Percentiles rank a stretch among this genome's conserved stretches.
Evolutionary conservation across 1,139 yeast genomes (phyloP).

Genomic region (Candida tetrigidarum): DNA sequence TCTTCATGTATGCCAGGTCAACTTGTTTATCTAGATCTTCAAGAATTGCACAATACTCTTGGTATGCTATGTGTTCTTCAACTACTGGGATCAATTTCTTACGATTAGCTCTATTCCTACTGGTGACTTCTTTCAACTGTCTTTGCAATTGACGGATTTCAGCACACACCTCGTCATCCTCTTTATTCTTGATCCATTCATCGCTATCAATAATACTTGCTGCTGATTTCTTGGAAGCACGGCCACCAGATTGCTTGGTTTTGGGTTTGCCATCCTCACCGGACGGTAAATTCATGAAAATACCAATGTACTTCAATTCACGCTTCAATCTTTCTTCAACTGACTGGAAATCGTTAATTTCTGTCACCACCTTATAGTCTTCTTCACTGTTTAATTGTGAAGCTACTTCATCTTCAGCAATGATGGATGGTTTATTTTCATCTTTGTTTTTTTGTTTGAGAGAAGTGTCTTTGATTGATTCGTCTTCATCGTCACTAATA

Average conservation of each 20-base stretch:
- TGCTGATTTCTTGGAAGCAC: slow-evolving; percentile 23
- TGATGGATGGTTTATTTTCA: slow-evolving; percentile 15
- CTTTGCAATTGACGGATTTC: slow-evolving; percentile 78
- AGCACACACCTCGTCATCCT: slow-evolving; percentile 93
- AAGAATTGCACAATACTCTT: slow-evolving; percentile 85
- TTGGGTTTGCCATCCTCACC: slow-evolving; percentile 27
- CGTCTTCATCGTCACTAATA: slow-evolving; percentile 32
- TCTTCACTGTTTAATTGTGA: slow-evolving; percentile 41
- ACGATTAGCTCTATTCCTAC: slow-evolving; percentile 70
- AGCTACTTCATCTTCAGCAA: slow-evolving; percentile 38
- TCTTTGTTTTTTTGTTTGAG: slow-evolving; percentile 13
- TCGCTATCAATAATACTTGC: slow-evolving; percentile 60
- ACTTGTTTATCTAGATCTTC: slow-evolving; percentile 97
- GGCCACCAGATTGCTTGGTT: slow-evolving; percentile 26
- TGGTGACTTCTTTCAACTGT: slow-evolving; percentile 64
- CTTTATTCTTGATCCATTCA: slow-evolving; percentile 78
- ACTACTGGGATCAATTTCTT: slow-evolving; percentile 68
- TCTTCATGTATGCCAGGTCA: slow-evolving; percentile 88
- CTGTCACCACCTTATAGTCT: slow-evolving; percentile 39
- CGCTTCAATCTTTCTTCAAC: slow-evolving; percentile 87
- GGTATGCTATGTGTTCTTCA: slow-evolving; percentile 95
- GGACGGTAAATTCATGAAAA: slow-evolving; percentile 66
- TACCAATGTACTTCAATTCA: slow-evolving; percentile 89
- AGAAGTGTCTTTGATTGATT: slow-evolving; percentile 23
- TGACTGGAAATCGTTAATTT: slow-evolving; percentile 65